Base-by-base conservation (phyloP, 2,329 filamentous ascomycete species). In the Diplodia seriata region DNA sequence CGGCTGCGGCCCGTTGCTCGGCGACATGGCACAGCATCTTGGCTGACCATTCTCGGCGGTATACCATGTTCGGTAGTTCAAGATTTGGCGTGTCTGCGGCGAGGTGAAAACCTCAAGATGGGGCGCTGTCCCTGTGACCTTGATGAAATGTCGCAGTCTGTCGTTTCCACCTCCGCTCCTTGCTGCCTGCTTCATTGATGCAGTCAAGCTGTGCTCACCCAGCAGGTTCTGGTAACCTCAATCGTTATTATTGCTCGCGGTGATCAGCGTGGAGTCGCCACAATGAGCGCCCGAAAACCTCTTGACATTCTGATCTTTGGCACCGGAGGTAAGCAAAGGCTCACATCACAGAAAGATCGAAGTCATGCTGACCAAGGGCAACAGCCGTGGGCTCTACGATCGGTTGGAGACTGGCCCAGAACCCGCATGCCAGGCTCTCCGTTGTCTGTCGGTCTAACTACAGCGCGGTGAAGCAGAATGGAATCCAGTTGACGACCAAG, bases 361-460 rank as follows among this genome's bases (percentile, higher is more conserved):
- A 29, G 18, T 33, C 11, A 8, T 36, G 20, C 47, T 67, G 31
- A 67, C 26, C 4, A 36, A 20, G 15, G 36, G 9, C 3, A 29
- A 26, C 20, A 70, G 72, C 72, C 18, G 71, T 74, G 31, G 72
- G 72, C 11, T 71, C 71, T 23, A 71, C 72, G 6, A 59, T 73
- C 33, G 72, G 71, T 4, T 73, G 72, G 72, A 69, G 72, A 43
- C 55, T 73, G 50, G 72, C 72, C n/a, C 72, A 74, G 38, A 67
- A 70, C 23, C 67, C 68, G 20, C 43, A 66, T 38, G 56, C 69
- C 20, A 55, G 69, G 40, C 70, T 74, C 47, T 72, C 72, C 4
- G 71, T 72, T 4, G 72, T 74, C 20, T 73, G 72, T 56, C 68
- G 72, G 31, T 71, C 71, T 9, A 74, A 74, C 36, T 74, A 70